These are phyloP conservation scores for Microsporum audouinii DNA, from an alignment of 2,329 filamentous ascomycete genomes.

Conservation along the genomic window DNA sequence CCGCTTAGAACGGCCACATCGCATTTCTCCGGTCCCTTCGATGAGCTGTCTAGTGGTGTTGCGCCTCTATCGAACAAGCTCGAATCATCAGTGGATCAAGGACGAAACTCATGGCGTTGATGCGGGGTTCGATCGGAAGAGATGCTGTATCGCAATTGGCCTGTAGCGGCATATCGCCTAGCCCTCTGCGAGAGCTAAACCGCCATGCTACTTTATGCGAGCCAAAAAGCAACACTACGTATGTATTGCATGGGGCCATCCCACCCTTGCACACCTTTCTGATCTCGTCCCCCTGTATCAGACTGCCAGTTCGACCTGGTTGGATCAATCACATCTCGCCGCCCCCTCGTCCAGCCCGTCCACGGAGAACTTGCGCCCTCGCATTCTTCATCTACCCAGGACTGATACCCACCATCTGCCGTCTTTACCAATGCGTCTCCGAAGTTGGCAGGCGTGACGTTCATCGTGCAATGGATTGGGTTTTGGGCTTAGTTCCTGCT, in stretches of 20 bases:
- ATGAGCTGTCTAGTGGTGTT: not conserved
- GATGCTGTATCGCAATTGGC: not conserved
- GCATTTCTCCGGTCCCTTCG: not conserved
- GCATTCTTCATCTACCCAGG: not conserved
- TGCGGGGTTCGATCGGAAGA: conserved; percentile 2
- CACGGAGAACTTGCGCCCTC: not conserved
- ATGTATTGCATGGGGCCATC: not conserved
- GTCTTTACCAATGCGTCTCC: not conserved
- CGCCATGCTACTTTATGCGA: not conserved
- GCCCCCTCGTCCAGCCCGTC: not conserved
- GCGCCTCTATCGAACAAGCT: not conserved
- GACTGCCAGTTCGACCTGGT: not conserved
- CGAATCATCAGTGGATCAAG: not conserved
- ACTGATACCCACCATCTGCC: conserved; percentile 1
- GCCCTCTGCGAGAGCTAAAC: not conserved
- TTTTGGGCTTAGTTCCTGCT: not conserved
- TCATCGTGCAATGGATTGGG: conserved; percentile 4
- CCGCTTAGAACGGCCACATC: not conserved
- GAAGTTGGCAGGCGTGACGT: conserved; percentile 4
- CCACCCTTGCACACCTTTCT: not conserved
- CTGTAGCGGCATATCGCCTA: not conserved
- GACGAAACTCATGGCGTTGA: not conserved
- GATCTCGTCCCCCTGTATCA: not conserved
- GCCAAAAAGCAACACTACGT: not conserved
- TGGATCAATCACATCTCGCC: conserved; percentile 3